Conservation (phyloP, 352 stramenopile species). For the Paralagenidium karlingii region DNA sequence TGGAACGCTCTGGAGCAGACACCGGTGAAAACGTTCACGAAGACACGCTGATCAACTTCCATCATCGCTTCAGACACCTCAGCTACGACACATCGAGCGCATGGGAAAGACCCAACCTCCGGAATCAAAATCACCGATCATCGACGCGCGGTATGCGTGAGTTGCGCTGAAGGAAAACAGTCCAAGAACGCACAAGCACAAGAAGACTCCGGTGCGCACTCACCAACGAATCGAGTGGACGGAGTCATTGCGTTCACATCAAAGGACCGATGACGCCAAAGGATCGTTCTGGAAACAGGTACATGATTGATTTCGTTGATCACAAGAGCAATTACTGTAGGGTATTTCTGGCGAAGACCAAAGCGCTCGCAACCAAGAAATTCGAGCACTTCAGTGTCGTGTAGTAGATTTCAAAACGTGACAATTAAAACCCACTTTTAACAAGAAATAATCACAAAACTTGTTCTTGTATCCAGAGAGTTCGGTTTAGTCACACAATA, state of each 20-base stretch:
- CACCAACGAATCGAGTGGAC: not conserved
- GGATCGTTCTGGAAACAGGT: not conserved
- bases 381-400: slow-evolving; percentile 1
- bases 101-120: not conserved
- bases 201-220: not conserved
- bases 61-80: not conserved
- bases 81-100: not conserved
- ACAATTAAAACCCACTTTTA: too few relatives aligned
- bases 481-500: too few relatives aligned
- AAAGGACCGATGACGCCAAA: not conserved
- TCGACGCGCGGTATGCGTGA: not conserved
- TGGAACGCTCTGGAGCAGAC: not conserved
- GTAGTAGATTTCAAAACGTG: too few relatives aligned
- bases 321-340: not conserved
- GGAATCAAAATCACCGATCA: not conserved
- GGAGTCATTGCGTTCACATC: not conserved
- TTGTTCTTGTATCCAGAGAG: too few relatives aligned
- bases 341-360: not conserved
- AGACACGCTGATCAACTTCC: not conserved
- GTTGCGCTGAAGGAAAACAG: not conserved
- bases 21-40: not conserved
- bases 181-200: not conserved
- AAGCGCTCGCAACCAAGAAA: not conserved
- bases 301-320: slow-evolving; percentile 1
- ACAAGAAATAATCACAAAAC: too few relatives aligned